These are phyloP conservation scores for Citrullus amarus DNA, from an alignment of 306 rosid species.

Conservation along the genomic window DNA sequence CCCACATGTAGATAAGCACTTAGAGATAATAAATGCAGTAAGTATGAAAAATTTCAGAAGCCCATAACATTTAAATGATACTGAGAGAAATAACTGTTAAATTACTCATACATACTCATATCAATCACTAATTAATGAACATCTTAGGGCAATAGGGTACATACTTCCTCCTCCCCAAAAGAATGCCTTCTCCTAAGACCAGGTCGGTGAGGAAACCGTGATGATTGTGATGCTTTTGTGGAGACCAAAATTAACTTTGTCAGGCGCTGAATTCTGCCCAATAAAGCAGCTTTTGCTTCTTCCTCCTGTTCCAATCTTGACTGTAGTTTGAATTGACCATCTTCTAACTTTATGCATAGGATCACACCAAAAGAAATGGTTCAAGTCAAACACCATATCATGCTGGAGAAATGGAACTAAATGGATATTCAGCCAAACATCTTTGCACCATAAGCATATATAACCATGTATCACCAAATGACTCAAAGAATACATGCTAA, in stretches of 20 bases:
- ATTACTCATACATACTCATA: neutral
- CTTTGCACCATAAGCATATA: neutral
- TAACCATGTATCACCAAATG: neutral
- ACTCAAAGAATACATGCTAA: neutral
- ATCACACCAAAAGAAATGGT: conserved; percentile 22
- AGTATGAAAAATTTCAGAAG: neutral
- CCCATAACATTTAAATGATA: neutral
- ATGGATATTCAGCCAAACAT: neutral
- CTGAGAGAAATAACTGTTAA: neutral
- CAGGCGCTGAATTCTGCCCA: conserved; percentile 91
- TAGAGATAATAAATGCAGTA: conserved; percentile 5
- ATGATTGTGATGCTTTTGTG: conserved; percentile 55
- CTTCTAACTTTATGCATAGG: conserved; percentile 68
- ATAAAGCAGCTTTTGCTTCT: conserved; percentile 90
- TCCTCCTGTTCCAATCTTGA: conserved; percentile 98
- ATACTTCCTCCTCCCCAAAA: conserved; percentile 82
- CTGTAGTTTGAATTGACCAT: conserved; percentile 83
- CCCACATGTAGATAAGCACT: conserved; percentile 18
- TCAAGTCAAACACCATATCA: conserved; percentile 14
- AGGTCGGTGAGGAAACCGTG: conserved; percentile 61
- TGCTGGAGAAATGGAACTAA: neutral
- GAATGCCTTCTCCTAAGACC: conserved; percentile 83
- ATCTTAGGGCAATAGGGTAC: conserved; percentile 8
- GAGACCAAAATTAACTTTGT: conserved; percentile 97
- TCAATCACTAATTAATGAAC: neutral